Percentiles rank a stretch among this genome's conserved stretches.
phyloP scores from a whole-genome alignment of 768 basidiomycete species.

The Nidularia pulvinata region DNA sequence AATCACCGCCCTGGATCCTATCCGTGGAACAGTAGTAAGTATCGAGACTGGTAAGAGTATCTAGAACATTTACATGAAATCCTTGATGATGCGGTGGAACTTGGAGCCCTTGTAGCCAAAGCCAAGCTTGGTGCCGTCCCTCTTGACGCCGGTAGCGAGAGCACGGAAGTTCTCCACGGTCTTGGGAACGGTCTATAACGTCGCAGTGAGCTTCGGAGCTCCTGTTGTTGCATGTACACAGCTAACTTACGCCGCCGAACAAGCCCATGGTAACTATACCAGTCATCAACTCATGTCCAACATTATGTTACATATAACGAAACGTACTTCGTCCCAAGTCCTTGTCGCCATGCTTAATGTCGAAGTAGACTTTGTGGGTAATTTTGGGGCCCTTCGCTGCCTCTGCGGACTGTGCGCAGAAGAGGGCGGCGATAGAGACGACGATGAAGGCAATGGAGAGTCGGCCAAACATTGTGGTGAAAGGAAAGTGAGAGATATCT shows the following conservation, averaged over 20 bases:
- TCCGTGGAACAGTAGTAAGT: neutral
- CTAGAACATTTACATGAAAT: conserved; percentile 67
- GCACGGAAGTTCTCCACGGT: conserved; percentile 98
- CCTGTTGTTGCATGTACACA: too few relatives aligned
- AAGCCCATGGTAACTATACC: conserved; percentile 79
- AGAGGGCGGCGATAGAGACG: conserved; percentile 64
- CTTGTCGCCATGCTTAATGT: conserved; percentile 91
- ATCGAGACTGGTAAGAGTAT: neutral
- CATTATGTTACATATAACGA: conserved; percentile 3
- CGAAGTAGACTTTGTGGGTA: conserved; percentile 94
- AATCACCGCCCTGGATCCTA: conserved; percentile 98
- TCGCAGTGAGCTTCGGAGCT: neutral
- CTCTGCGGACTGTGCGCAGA: conserved; percentile 72
- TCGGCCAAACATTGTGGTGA: conserved; percentile 59
- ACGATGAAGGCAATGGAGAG: conserved; percentile 61
- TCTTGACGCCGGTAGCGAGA: conserved; percentile 80
- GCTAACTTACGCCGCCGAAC: conserved; percentile 73
- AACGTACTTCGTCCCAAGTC: conserved; percentile 76
- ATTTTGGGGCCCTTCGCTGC: conserved; percentile 88
- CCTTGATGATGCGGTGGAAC: conserved; percentile 96
- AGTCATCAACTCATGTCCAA: conserved; percentile 5
- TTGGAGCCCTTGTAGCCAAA: conserved; percentile 95
- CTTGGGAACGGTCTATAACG: conserved; percentile 84
- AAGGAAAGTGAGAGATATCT: conserved; percentile 10
- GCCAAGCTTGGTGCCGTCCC: conserved; percentile 75